A percentile compares a stretch with the other conserved stretches of the same genome.
Conservation (phyloP, 345 rosid species). For the Corchorus olitorius region DNA sequence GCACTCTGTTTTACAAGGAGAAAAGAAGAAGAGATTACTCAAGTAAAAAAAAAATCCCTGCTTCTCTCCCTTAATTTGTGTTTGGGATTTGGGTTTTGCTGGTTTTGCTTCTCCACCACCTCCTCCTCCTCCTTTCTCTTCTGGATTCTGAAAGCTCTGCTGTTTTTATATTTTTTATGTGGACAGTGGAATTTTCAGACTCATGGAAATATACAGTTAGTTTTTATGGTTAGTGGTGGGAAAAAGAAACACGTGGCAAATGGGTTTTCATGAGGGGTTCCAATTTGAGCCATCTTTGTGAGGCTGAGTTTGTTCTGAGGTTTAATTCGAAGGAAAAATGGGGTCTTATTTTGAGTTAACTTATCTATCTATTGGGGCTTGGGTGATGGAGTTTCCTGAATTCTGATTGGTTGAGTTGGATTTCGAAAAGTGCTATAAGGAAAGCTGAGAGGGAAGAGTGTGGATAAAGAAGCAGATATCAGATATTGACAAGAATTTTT, state of each 20-base stretch:
- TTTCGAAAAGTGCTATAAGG: conserved; percentile 29
- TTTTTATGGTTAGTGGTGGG: conserved; percentile 61
- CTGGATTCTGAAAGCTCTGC: not conserved
- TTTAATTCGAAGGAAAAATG: not conserved
- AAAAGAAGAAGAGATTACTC: not conserved
- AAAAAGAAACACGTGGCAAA: conserved; percentile 71
- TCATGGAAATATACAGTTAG: conserved; percentile 25
- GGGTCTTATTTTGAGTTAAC: not conserved
- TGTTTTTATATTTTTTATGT: conserved; percentile 24
- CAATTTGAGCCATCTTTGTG: conserved; percentile 34
- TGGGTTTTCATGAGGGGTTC: conserved; percentile 27
- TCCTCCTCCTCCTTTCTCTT: not conserved
- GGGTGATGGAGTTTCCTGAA: conserved; percentile 43
- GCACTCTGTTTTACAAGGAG: conserved; percentile 23
- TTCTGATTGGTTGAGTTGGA: conserved; percentile 62
- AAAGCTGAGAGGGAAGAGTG: conserved; percentile 10
- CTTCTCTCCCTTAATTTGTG: not conserved
- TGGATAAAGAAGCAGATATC: conserved; percentile 22
- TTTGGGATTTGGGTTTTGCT: not conserved
- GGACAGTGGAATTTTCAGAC: conserved; percentile 20
- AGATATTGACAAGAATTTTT: conserved; percentile 6
- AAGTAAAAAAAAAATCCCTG: not conserved
- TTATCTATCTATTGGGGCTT: conserved; percentile 39
- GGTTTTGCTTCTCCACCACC: conserved; percentile 8
- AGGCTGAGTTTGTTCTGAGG: conserved; percentile 49